Evolutionary conservation across 2,329 filamentous ascomycete species (phyloP).

Genomic region (Davidsoniella virescens): DNA sequence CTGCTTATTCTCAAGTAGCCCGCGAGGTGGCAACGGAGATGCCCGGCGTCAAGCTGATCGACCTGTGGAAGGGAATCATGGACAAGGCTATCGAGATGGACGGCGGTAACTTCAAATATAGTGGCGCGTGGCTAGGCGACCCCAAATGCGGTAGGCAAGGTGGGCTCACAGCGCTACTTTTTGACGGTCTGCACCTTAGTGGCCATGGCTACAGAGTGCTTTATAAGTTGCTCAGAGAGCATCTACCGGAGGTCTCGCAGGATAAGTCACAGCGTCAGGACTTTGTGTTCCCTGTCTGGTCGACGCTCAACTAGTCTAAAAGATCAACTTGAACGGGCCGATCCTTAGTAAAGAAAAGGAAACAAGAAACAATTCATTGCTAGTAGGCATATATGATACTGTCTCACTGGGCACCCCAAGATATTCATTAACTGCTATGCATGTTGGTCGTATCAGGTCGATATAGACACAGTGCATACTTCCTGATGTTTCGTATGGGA

Average conservation of each 20-base stretch:
- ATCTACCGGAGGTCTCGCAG: constrained; percentile 32
- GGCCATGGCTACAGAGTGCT: constrained; percentile 37
- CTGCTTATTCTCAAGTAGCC: constrained; percentile 43
- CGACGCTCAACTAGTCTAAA: constrained; percentile 11
- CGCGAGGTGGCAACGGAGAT: constrained; percentile 52
- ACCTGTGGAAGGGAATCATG: constrained; percentile 71
- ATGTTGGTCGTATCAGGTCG: background rate
- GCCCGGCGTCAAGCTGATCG: constrained; percentile 52
- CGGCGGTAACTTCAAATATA: constrained; percentile 16
- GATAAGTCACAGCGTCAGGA: constrained; percentile 23
- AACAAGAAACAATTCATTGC: no score
- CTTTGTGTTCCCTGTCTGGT: constrained; percentile 35
- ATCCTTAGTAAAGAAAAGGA: no score
- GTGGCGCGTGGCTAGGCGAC: constrained; percentile 34
- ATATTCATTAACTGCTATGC: background rate
- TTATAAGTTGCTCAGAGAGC: constrained; percentile 27
- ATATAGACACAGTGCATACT: no score
- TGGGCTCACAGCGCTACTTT: constrained; percentile 34
- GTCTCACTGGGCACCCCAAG: no score
- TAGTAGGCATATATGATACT: no score
- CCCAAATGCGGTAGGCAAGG: constrained; percentile 33
- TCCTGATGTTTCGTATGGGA: background rate
- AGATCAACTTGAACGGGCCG: no score
- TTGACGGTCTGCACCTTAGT: constrained; percentile 42
- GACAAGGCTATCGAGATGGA: constrained; percentile 43